Percentiles rank a stretch among this genome's conserved stretches.
phyloP scores from a whole-genome alignment of 2,329 filamentous ascomycete species.

The Venturiaceae sp. region DNA sequence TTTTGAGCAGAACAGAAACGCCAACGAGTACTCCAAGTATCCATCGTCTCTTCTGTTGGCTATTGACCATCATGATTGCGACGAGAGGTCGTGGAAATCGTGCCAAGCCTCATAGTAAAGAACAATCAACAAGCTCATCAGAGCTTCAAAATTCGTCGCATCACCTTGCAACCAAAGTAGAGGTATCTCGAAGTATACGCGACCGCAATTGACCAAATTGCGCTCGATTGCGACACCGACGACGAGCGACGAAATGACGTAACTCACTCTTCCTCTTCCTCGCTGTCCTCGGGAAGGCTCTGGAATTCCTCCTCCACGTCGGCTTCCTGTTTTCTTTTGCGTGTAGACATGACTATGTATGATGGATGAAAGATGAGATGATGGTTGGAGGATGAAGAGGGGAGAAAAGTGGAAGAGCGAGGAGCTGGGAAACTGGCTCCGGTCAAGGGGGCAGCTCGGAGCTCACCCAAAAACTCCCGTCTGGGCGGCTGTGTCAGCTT shows the following conservation, averaged over 20 bases:
- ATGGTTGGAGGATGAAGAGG: background rate
- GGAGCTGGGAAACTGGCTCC: background rate
- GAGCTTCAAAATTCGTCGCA: background rate
- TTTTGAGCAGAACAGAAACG: background rate
- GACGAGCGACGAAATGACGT: conserved; percentile 23
- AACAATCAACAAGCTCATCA: background rate
- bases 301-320: conserved; percentile 33
- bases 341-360: conserved; percentile 26
- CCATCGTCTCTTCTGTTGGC: too few relatives aligned
- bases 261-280: conserved; percentile 33
- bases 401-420: background rate
- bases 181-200: background rate
- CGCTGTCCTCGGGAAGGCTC: conserved; percentile 32
- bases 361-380: background rate
- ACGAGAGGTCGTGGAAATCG: background rate
- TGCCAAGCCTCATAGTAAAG: background rate
- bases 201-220: conserved; percentile 4
- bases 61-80: too few relatives aligned
- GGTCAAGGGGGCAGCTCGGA: background rate
- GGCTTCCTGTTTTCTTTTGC: conserved; percentile 33
- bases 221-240: background rate
- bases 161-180: background rate
- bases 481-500: too few relatives aligned
- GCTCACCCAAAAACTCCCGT: background rate
- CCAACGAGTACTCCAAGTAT: background rate